These are phyloP conservation scores for Phoma sp. DNA, from an alignment of 2,329 filamentous ascomycete species.

Conservation along the genomic window DNA sequence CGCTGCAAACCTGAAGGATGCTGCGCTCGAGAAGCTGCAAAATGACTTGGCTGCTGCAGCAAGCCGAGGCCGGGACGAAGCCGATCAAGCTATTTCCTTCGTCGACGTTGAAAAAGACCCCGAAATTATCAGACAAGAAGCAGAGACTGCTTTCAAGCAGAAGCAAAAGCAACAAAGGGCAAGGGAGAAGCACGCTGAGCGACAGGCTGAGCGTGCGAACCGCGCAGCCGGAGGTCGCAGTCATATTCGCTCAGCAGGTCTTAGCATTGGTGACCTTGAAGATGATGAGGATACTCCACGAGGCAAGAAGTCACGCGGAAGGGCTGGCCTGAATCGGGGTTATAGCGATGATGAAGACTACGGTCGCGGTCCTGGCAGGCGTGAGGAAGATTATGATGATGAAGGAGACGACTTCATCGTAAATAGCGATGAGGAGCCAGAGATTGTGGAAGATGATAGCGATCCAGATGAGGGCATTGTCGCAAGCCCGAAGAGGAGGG, in stretches of 20 bases:
- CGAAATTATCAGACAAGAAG: slow-evolving; percentile 74
- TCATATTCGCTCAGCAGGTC: slow-evolving; percentile 62
- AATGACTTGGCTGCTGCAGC: slow-evolving; percentile 70
- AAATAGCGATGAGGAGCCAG: slow-evolving; percentile 73
- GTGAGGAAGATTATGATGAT: slow-evolving; percentile 80
- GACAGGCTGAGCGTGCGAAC: slow-evolving; percentile 64
- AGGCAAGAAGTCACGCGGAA: slow-evolving; percentile 40
- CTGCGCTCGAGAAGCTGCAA: slow-evolving; percentile 72
- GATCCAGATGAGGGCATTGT: slow-evolving; percentile 56
- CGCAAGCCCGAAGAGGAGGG: slow-evolving; percentile 49
- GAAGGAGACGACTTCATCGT: slow-evolving; percentile 81
- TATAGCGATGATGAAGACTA: slow-evolving; percentile 80
- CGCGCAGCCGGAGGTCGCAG: slow-evolving; percentile 55
- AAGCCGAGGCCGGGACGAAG: slow-evolving; percentile 52
- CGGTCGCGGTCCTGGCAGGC: slow-evolving; percentile 62
- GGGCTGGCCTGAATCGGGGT: slow-evolving; percentile 50
- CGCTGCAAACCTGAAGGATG: slow-evolving; percentile 71
- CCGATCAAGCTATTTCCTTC: slow-evolving; percentile 65
- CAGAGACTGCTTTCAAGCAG: slow-evolving; percentile 77
- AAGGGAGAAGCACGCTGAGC: slow-evolving; percentile 70
- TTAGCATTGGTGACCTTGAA: slow-evolving; percentile 64
- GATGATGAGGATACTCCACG: slow-evolving; percentile 54
- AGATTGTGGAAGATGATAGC: slow-evolving; percentile 65
- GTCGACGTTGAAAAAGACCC: slow-evolving; percentile 75
- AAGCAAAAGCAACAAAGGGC: slow-evolving; percentile 66